Base-by-base conservation (phyloP, 495 filamentous ascomycete species). In the Aspergillus coremiiformis region DNA sequence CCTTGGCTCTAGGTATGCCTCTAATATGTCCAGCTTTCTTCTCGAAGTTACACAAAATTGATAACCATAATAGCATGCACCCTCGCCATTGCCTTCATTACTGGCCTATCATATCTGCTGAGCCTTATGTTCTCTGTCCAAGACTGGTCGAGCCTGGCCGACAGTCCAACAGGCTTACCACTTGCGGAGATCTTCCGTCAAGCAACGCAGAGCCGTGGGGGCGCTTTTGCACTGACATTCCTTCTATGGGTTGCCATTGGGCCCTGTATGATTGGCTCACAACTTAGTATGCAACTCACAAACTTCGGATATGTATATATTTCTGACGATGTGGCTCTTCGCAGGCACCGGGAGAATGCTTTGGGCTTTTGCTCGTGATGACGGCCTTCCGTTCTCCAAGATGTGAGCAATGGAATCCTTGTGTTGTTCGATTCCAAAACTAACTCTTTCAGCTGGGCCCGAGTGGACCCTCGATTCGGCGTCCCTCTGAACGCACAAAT, bases 361-460 rank as follows among this genome's bases (percentile, higher is more conserved):
- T 60, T 91, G 87, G 87, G 80, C 86, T 1, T 80, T 92, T 27
- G 79, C 85, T 15, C 78, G 87, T 23, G 87, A 92, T 58, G 75
- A 82, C 10, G 71, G 68, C 12, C 65, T 69, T 6, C 71, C 69
- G 0, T 62, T 70, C 14, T 65, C 67, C 0, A 51, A 55, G 11
- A 45, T 69, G 61, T 70, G 58, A 51, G 19, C 35, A 19, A 15
- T 11, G 9, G 8, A n/a, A n/a, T n/a, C 9, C 32, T 14, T 3
- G 4, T 17, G 6, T 47, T 21, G 19, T 35, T 29, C 11, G 19
- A 20, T 29, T 19, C 1, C 26, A 14, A 2, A 11, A 55, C 17
- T 54, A 51, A 44, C 41, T 47, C 12, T 22, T 29, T 20, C 17
- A 66, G 64, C 5, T 69, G 60, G 61, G 59, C 62, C 3, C 61